phyloP scores from a whole-genome alignment of 1,139 yeast genomes.

The Yamadazyma oceani region DNA sequence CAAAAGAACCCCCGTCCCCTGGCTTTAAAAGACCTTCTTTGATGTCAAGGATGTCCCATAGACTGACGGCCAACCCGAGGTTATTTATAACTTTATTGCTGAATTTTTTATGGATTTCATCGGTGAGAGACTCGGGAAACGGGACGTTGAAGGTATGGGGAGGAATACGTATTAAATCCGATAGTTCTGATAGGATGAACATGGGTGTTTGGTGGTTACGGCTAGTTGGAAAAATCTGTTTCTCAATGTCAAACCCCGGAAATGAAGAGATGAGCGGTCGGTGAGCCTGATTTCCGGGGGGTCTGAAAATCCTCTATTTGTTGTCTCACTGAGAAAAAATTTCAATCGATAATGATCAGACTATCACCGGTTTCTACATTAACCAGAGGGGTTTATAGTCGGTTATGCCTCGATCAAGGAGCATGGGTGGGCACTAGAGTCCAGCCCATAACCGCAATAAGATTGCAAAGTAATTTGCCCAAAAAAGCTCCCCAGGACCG shows the following conservation, averaged over 20 bases:
- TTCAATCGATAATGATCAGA: no score
- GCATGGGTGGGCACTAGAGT: no score
- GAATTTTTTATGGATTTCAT: slow-evolving; percentile 81
- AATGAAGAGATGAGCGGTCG: no score
- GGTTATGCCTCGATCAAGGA: no score
- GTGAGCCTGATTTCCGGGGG: no score
- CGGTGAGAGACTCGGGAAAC: slow-evolving; percentile 66
- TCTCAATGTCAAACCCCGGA: no score
- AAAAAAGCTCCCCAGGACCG: background rate
- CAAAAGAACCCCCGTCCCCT: slow-evolving; percentile 92
- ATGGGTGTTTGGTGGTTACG: slow-evolving; percentile 44
- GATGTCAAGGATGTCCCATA: slow-evolving; percentile 78
- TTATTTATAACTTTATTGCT: slow-evolving; percentile 81
- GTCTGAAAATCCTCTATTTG: no score
- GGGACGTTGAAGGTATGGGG: slow-evolving; percentile 82
- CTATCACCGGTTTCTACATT: no score
- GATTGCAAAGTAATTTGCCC: slow-evolving; percentile 1
- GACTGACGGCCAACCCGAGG: slow-evolving; percentile 78
- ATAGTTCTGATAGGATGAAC: slow-evolving; percentile 80
- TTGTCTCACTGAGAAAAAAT: no score
- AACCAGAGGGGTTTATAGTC: no score
- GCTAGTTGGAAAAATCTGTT: no score
- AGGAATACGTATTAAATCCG: slow-evolving; percentile 84
- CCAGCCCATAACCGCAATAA: no score
- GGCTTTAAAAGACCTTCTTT: slow-evolving; percentile 89